A percentile compares a stretch with the other conserved stretches of the same genome.
Conservation (phyloP, 768 basidiomycete species). For the Pleurotus salmoneostramineus region DNA sequence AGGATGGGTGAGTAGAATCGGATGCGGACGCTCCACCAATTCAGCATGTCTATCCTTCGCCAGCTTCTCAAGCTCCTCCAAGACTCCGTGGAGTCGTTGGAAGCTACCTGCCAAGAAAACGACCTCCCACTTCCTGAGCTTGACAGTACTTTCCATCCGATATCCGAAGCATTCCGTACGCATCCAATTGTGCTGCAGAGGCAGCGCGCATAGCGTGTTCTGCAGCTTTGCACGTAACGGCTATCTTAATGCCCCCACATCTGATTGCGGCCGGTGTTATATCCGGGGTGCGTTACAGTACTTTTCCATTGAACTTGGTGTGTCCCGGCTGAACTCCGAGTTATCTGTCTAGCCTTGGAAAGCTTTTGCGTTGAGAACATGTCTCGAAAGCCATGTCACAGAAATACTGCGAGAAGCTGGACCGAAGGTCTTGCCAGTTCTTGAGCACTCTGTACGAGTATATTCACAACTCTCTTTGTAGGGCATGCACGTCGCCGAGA, state of each 20-base stretch:
- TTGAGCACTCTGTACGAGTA: not conserved
- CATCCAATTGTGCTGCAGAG: slow-evolving; percentile 18
- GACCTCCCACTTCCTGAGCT: slow-evolving; percentile 15
- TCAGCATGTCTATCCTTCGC: not conserved
- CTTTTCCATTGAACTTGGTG: too few relatives aligned
- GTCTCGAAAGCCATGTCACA: slow-evolving; percentile 27
- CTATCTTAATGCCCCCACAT: slow-evolving; percentile 20
- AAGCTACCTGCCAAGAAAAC: slow-evolving; percentile 10
- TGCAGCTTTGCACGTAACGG: slow-evolving; percentile 25
- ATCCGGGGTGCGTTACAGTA: slow-evolving; percentile 17
- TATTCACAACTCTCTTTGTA: slow-evolving; percentile 1
- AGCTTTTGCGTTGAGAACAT: slow-evolving; percentile 22
- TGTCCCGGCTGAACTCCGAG: too few relatives aligned
- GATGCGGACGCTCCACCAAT: too few relatives aligned
- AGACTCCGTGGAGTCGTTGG: slow-evolving; percentile 11
- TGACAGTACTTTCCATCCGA: slow-evolving; percentile 15
- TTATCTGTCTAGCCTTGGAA: slow-evolving; percentile 16
- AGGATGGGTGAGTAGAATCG: too few relatives aligned
- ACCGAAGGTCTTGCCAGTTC: slow-evolving; percentile 16
- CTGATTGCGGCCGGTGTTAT: slow-evolving; percentile 18
- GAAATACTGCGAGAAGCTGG: slow-evolving; percentile 39
- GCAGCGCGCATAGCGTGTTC: slow-evolving; percentile 23
- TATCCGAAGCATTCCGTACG: slow-evolving; percentile 21
- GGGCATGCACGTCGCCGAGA: slow-evolving; percentile 29
- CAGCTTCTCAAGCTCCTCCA: slow-evolving; percentile 1